Evolutionary conservation across 768 basidiomycete genomes (phyloP), one percentile per base, ranked within the genome.

Genomic region (Tulasnella calospora): DNA sequence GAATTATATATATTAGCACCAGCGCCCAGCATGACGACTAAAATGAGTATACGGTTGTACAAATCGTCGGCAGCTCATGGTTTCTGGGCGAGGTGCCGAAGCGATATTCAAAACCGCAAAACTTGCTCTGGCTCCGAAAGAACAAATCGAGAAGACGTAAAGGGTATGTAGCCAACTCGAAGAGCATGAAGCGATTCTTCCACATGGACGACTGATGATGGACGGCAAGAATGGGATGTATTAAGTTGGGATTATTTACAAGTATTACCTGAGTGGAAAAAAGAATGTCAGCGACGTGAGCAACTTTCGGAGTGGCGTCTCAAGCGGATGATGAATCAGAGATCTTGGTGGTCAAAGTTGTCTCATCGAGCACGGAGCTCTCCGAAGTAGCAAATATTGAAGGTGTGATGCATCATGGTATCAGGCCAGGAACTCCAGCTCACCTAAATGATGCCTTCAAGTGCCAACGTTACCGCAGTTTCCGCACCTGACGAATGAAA

Each of bases 341-440:
- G 57, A 61, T 61, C 57, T 61, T 61, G 57, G 57, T 61, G 57
- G 88, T 89, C 87, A 90, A 88, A 83, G 81, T 91, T 83, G 89
- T 92, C 91, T 92, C 92, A 92, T 92, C 82, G 90, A 88, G 87
- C 81, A 4, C 73, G 71, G 41, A 84, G 83, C 88, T 87, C 90
- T 92, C 92, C 92, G 91, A 92, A 94, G 92, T 92, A 93, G 92
- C 92, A 92, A 92, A 92, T 92, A 92, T 92, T 86, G 83, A 86
- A 83, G 82, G 82, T 84, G 85, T 88, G 85, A 82, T 61, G 27
- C 57, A 61, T 61, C 86, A 87, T 87, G 87, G 87, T 84, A 72
- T 83, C 36, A 55, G 36, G 73, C 73, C 79, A 67, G 41, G 78
- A 81, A 78, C 79, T 78, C 72, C 69, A 33, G 19, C 55, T 19